Evolutionary conservation across 352 stramenopile genomes (phyloP).

Genomic region (Peronospora destructor): DNA sequence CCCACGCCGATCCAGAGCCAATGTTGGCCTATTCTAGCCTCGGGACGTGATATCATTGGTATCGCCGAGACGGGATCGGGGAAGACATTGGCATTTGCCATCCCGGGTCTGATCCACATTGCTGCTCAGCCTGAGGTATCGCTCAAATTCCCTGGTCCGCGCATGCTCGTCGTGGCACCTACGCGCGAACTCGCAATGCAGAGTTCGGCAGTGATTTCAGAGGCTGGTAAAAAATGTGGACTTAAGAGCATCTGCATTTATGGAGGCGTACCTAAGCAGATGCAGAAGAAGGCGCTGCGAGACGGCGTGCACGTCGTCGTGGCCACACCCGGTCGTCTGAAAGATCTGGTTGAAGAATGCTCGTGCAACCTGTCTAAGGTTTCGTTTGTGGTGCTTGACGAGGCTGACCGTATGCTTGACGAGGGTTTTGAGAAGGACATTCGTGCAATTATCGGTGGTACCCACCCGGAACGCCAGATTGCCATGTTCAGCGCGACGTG

Average conservation of each 20-base stretch:
- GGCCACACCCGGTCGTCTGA: constrained; percentile 93
- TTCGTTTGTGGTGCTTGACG: constrained; percentile 92
- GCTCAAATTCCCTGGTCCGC: constrained; percentile 53
- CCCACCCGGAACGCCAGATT: constrained; percentile 87
- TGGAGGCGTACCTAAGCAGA: constrained; percentile 92
- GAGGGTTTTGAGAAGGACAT: constrained; percentile 95
- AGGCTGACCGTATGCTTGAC: constrained; percentile 92
- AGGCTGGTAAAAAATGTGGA: constrained; percentile 85
- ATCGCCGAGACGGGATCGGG: constrained; percentile 92
- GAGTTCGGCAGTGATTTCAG: constrained; percentile 86
- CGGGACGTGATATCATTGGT: constrained; percentile 84
- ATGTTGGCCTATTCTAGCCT: constrained; percentile 91
- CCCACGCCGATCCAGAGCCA: constrained; percentile 97
- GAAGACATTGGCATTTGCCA: constrained; percentile 95
- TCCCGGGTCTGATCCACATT: constrained; percentile 90
- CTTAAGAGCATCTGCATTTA: constrained; percentile 91
- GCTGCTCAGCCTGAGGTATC: constrained; percentile 50
- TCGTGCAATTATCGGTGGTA: constrained; percentile 77
- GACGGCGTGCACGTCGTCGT: constrained; percentile 90
- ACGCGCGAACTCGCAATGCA: constrained; percentile 94
- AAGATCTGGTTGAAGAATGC: constrained; percentile 85
- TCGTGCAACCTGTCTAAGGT: constrained; percentile 84
- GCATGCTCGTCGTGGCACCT: constrained; percentile 91
- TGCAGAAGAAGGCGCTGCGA: constrained; percentile 86
- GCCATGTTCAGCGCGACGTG: constrained; percentile 97